A percentile compares a stretch with the other conserved stretches of the same genome.
Evolutionary conservation across 2,329 filamentous ascomycete species (phyloP).

Genomic region (Ophiostoma sp.): DNA sequence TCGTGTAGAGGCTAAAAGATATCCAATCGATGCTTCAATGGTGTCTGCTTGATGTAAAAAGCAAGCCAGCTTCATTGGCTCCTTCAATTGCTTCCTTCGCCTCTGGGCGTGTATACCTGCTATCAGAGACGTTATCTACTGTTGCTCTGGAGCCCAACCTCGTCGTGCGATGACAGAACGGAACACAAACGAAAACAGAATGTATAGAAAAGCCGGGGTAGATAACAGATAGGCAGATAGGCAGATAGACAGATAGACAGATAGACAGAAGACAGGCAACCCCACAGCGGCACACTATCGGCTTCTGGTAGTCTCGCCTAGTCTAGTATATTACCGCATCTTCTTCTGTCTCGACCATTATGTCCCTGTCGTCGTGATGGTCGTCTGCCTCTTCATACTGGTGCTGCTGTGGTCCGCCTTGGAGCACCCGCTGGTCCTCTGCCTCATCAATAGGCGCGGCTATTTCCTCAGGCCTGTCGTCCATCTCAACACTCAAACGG

Average conservation of each 20-base stretch:
- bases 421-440: slow-evolving; percentile 16
- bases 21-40: not conserved
- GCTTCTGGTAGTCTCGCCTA: not conserved
- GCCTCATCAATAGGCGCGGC: not conserved
- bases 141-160: not conserved
- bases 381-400: slow-evolving; percentile 32
- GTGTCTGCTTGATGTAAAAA: not conserved
- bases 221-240: not conserved
- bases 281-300: not conserved
- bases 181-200: not conserved
- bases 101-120: not conserved
- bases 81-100: not conserved
- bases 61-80: not conserved
- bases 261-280: not conserved
- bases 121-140: not conserved
- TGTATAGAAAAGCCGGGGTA: not conserved
- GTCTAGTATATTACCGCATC: slow-evolving; percentile 80
- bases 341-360: slow-evolving; percentile 78
- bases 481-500: not conserved
- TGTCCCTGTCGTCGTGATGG: slow-evolving; percentile 63
- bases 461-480: slow-evolving; percentile 26
- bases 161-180: not conserved
- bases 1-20: not conserved
- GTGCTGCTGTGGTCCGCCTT: slow-evolving; percentile 23
- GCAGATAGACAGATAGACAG: not conserved